Evolutionary conservation across 148 eudicot genomes (phyloP).

Genomic region (Polygonum maritimum): DNA sequence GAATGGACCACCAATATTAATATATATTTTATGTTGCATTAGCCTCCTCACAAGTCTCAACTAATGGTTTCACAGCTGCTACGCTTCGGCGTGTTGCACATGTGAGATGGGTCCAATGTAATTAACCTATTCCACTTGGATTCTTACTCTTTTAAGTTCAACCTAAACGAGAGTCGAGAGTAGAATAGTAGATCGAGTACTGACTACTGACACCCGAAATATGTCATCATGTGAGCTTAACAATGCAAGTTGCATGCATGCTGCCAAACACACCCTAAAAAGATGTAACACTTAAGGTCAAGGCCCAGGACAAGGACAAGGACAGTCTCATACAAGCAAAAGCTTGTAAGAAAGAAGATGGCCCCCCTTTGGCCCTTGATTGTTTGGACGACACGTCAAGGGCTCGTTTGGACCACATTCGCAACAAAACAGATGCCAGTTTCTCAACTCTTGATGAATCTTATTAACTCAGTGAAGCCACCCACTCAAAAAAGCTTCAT

Average conservation of each 20-base stretch:
- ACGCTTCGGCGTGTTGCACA: neutral
- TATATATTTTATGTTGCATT: neutral
- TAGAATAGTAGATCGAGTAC: neutral
- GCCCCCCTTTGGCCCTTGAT: neutral
- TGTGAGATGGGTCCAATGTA: conserved; percentile 5
- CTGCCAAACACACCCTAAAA: too few relatives aligned
- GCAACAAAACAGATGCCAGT: neutral
- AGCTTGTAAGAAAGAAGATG: neutral
- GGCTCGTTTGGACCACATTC: neutral
- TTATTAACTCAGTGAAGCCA: too few relatives aligned
- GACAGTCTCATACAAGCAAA: neutral
- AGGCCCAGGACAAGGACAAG: neutral
- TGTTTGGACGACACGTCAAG: neutral
- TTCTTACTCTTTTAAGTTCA: neutral
- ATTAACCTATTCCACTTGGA: neutral
- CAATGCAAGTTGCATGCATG: too few relatives aligned
- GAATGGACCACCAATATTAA: neutral
- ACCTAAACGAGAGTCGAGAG: neutral
- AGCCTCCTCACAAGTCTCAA: neutral
- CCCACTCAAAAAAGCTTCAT: too few relatives aligned
- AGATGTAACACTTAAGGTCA: neutral
- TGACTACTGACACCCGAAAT: neutral
- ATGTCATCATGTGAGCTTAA: neutral
- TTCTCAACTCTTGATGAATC: neutral
- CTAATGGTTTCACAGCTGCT: neutral